Base-by-base conservation (phyloP, 345 rosid genomes). In the Populus simonii region DNA sequence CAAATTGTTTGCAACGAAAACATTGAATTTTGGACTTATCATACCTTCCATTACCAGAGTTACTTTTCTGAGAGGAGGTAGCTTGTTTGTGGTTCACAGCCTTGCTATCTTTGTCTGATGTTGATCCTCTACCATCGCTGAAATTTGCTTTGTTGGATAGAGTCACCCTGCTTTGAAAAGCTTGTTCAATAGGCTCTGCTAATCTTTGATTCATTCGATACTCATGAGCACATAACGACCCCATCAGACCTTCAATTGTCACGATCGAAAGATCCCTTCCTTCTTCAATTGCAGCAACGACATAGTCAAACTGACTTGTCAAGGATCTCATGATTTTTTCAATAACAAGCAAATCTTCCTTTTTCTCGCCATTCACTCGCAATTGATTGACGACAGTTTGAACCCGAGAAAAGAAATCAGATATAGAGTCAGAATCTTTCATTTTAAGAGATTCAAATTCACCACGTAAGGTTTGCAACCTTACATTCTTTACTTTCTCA, bases 231-330 rank as follows among this genome's bases (percentile, higher is more conserved):
- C 73, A 49, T 10, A 76, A 57, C 11, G 31, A 29, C 6, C 79
- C 76, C 31, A 73, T 1, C 4, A 80, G 71, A 49, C 80, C 20
- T 72, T 80, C 18, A 2, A 73, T 23, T 0, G 57, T 68, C 61
- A 62, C 76, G 12, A n/a, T 8, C 1, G 20, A 69, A 0, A 74
- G 2, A 35, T 74, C 76, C 38, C 70, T 80, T 16, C 65, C 73
- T 22, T 83, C 78, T 47, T 79, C 57, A 17, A 79, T 78, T 3
- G 72, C 68, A 8, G 49, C 27, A 4, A 75, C 57, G 7, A 78
- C 55, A 47, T 51, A 47, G 11, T 77, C 49, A 12, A 59, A 83
- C 27, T 66, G 77, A 53, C 66, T 22, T 27, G 20, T 8, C 13
- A 76, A 41, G 7, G 65, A 61, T 0, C 31, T 15, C 38, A 83